These are phyloP conservation scores for Fusarium caatingaense DNA, from an alignment of 2,329 filamentous ascomycete species.

Conservation along the genomic window DNA sequence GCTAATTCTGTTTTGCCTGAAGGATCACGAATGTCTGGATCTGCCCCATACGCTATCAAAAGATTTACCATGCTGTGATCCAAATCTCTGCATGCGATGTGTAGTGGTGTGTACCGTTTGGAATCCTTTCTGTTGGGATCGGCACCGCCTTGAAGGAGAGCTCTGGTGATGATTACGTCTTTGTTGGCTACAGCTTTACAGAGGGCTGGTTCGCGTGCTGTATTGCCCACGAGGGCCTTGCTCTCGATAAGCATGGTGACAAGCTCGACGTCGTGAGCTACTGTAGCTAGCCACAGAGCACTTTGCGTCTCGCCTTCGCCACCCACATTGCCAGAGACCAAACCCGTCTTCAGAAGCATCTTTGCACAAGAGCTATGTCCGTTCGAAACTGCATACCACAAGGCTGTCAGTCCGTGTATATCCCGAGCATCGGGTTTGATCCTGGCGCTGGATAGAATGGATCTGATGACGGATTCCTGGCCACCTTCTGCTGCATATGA, in stretches of 20 bases:
- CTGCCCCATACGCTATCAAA: neutral
- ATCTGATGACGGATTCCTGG: neutral
- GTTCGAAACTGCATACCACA: neutral
- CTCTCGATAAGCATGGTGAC: neutral
- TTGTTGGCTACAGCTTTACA: neutral
- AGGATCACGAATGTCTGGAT: rapidly evolving
- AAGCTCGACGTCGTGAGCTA: neutral
- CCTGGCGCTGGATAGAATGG: neutral
- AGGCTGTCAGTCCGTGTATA: rapidly evolving
- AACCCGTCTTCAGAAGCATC: neutral
- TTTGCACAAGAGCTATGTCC: neutral
- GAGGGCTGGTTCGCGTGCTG: neutral
- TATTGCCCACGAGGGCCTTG: neutral
- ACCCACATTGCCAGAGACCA: neutral
- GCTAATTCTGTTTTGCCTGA: neutral
- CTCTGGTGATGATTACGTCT: rapidly evolving
- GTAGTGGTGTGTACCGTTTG: neutral
- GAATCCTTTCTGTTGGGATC: neutral
- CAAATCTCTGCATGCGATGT: neutral
- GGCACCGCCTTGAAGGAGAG: neutral
- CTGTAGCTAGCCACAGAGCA: neutral
- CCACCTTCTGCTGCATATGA: conserved; percentile 9
- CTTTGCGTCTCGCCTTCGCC: rapidly evolving
- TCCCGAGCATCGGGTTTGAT: neutral
- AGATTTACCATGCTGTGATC: neutral